phyloP scores from a whole-genome alignment of 106 monocot genomes.

The Platanthera zijinensis region DNA sequence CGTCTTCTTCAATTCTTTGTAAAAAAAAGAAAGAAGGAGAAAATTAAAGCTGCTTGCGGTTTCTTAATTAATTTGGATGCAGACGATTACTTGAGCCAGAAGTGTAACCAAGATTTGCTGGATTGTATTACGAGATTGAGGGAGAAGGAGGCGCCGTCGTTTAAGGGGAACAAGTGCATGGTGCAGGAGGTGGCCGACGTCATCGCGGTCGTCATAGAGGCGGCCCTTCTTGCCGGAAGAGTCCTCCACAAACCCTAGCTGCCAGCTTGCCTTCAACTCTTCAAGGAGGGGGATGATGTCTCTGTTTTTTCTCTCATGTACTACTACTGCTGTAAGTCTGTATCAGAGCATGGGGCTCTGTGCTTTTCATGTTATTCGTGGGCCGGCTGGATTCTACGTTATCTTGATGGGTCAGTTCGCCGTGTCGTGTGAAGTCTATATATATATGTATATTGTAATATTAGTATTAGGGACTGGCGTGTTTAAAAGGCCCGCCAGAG shows the following conservation, averaged over 20 bases:
- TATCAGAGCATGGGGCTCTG: too few species aligned
- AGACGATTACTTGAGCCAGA: slow-evolving; percentile 72
- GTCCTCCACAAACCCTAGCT: slow-evolving; percentile 56
- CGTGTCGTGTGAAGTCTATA: too few species aligned
- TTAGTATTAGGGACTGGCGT: too few species aligned
- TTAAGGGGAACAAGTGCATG: slow-evolving; percentile 69
- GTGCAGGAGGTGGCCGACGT: slow-evolving; percentile 66
- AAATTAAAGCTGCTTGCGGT: too few species aligned
- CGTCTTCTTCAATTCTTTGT: neutral
- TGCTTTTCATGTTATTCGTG: too few species aligned
- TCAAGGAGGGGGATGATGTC: neutral
- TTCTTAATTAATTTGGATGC: neutral
- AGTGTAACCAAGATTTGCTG: slow-evolving; percentile 65
- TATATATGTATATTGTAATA: too few species aligned
- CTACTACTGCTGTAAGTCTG: too few species aligned
- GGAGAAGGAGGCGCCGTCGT: slow-evolving; percentile 32
- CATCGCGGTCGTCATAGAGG: slow-evolving; percentile 60
- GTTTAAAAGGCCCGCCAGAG: too few species aligned
- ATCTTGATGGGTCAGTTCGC: too few species aligned
- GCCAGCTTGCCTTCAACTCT: too few species aligned
- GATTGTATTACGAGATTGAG: slow-evolving; percentile 47
- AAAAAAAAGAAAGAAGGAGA: too few species aligned
- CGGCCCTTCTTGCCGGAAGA: slow-evolving; percentile 71
- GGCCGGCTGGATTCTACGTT: too few species aligned
- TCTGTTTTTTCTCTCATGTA: neutral